These are phyloP conservation scores for Leccinum subgranulosum DNA, from an alignment of 768 basidiomycete species.

Conservation along the genomic window DNA sequence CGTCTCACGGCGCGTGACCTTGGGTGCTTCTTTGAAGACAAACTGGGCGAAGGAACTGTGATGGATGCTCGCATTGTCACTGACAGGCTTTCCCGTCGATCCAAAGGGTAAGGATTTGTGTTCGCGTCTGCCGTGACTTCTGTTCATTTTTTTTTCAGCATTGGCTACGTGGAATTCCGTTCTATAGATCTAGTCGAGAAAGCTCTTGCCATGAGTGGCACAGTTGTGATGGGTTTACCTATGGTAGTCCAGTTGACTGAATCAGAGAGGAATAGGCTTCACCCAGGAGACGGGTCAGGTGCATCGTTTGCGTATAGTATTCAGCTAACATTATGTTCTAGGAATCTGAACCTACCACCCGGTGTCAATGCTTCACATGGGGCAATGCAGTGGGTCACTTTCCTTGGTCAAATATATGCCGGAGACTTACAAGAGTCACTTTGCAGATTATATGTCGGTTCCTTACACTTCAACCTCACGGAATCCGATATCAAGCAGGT, in stretches of 20 bases:
- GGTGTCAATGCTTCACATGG: constrained; percentile 79
- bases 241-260: constrained; percentile 97
- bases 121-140: neutral
- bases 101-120: constrained; percentile 77
- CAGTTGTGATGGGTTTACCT: constrained; percentile 96
- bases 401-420: constrained; percentile 14
- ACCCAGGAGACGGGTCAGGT: constrained; percentile 82
- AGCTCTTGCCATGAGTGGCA: constrained; percentile 86
- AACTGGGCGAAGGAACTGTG: constrained; percentile 89
- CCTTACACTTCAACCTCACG: constrained; percentile 93
- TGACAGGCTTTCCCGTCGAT: constrained; percentile 89
- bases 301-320: constrained; percentile 1
- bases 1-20: constrained; percentile 95
- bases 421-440: constrained; percentile 9
- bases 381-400: constrained; percentile 73
- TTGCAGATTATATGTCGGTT: constrained; percentile 89
- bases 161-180: constrained; percentile 97
- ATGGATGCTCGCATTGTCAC: constrained; percentile 97
- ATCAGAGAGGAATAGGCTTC: constrained; percentile 88
- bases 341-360: constrained; percentile 79
- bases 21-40: constrained; percentile 98
- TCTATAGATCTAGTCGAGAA: constrained; percentile 88
- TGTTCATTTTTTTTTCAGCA: constrained; percentile 47
- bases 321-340: constrained; percentile 26
- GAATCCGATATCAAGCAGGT: constrained; percentile 98